Evolutionary conservation across 2,329 filamentous ascomycete genomes (phyloP).

Genomic region (Stagonosporopsis vannaccii): DNA sequence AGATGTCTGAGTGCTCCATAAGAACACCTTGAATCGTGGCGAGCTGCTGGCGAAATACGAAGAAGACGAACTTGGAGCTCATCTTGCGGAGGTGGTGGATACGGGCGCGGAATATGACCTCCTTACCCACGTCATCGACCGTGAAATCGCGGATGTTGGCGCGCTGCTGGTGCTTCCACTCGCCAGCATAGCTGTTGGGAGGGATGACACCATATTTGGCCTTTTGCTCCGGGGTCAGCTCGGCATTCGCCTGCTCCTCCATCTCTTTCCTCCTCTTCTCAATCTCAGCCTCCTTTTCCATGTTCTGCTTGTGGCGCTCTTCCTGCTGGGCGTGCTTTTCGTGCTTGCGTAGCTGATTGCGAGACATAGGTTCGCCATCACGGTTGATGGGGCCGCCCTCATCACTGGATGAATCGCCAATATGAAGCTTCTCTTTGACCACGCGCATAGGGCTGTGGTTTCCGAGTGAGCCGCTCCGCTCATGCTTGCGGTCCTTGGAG

Average conservation of each 20-base stretch:
- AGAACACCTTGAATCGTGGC: conserved; percentile 86
- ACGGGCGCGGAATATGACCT: conserved; percentile 72
- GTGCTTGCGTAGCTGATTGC: conserved; percentile 59
- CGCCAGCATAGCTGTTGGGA: conserved; percentile 65
- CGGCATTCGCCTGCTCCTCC: conserved; percentile 56
- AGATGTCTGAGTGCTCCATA: conserved; percentile 66
- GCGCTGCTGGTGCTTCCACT: conserved; percentile 57
- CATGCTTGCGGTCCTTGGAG: conserved; percentile 29
- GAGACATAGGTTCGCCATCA: conserved; percentile 59
- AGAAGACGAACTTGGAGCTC: conserved; percentile 82
- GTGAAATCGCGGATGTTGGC: conserved; percentile 61
- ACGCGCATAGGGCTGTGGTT: conserved; percentile 50
- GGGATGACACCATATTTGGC: conserved; percentile 65
- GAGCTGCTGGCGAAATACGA: conserved; percentile 85
- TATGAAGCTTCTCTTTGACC: conserved; percentile 51
- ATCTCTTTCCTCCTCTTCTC: conserved; percentile 57
- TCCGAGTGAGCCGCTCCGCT: conserved; percentile 35
- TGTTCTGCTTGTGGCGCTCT: conserved; percentile 52
- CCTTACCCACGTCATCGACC: conserved; percentile 62
- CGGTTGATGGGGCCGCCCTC: conserved; percentile 55
- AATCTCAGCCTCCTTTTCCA: conserved; percentile 55
- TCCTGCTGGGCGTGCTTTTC: conserved; percentile 56
- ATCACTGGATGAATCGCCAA: conserved; percentile 43
- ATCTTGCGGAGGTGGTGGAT: conserved; percentile 82
- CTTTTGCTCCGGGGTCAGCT: conserved; percentile 66